phyloP scores from a whole-genome alignment of 148 eudicot genomes.

The Silene conica region DNA sequence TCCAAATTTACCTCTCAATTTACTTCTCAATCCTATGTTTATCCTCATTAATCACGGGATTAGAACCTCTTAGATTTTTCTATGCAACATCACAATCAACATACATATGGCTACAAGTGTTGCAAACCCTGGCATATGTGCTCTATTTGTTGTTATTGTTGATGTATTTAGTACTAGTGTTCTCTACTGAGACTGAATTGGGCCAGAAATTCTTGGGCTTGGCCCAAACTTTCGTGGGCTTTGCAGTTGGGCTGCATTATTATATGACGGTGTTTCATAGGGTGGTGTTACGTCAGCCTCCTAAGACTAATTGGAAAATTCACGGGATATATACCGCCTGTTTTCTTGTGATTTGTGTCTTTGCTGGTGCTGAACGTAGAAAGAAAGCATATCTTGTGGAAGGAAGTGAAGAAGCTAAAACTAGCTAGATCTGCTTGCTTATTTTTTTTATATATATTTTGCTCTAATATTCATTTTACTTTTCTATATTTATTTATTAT shows the following conservation, averaged over 20 bases:
- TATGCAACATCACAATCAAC: slow-evolving; percentile 74
- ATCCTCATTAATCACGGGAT: slow-evolving; percentile 62
- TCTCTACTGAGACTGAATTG: slow-evolving; percentile 57
- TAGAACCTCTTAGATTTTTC: slow-evolving; percentile 75
- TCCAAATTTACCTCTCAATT: slow-evolving; percentile 71
- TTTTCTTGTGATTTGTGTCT: slow-evolving; percentile 71
- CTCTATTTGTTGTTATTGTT: slow-evolving; percentile 56
- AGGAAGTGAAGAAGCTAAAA: slow-evolving; percentile 74
- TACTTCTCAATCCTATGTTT: slow-evolving; percentile 74
- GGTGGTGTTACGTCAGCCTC: slow-evolving; percentile 73
- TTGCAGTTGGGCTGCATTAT: slow-evolving; percentile 85
- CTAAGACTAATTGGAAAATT: slow-evolving; percentile 74
- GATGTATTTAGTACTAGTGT: slow-evolving; percentile 72
- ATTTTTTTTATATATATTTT: neutral
- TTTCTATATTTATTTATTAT: neutral
- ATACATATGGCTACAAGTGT: slow-evolving; percentile 64
- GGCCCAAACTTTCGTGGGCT: slow-evolving; percentile 78
- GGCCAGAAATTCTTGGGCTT: slow-evolving; percentile 65
- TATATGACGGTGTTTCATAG: slow-evolving; percentile 84
- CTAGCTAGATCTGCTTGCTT: slow-evolving; percentile 28
- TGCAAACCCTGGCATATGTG: slow-evolving; percentile 74
- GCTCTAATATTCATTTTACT: slow-evolving; percentile 2
- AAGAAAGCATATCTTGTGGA: slow-evolving; percentile 80
- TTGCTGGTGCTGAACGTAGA: slow-evolving; percentile 61
- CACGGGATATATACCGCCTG: slow-evolving; percentile 89